These are phyloP conservation scores for Crepidotus sp. DNA, from an alignment of 1,284 basidiomycete species.

Conservation along the genomic window DNA sequence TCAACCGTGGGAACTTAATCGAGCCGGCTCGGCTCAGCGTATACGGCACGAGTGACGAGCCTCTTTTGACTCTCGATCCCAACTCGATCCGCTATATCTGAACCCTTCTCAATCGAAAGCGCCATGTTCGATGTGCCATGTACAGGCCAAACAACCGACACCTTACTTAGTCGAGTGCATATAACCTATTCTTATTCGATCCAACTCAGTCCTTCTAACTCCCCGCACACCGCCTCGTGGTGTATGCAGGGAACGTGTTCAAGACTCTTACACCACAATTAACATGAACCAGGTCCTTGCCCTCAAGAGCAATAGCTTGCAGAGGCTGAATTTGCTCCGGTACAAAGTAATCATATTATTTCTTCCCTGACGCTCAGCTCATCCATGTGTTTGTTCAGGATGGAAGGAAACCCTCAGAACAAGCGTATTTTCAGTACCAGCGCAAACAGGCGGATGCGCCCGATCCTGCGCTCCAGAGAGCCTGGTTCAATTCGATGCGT, in stretches of 20 bases:
- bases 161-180: no score
- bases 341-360: constrained; percentile 6
- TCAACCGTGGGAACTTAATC: no score
- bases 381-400: not conserved
- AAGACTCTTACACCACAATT: not conserved
- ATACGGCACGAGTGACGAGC: no score
- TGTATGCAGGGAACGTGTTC: constrained; percentile 2
- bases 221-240: constrained; percentile 9
- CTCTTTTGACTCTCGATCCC: no score
- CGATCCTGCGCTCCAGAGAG: constrained; percentile 11
- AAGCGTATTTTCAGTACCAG: constrained; percentile 16
- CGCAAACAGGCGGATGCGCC: constrained; percentile 17
- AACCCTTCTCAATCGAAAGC: no score
- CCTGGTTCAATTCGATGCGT: constrained; percentile 17
- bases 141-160: no score
- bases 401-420: constrained; percentile 4
- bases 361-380: no score
- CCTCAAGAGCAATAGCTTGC: constrained; percentile 7
- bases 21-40: no score
- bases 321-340: constrained; percentile 11
- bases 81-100: no score
- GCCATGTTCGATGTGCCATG: no score
- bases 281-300: constrained; percentile 13
- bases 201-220: constrained; percentile 2
- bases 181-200: constrained; percentile 4